Conservation (phyloP, 106 monocot genomes). For the Dioscorea zingiberensis region DNA sequence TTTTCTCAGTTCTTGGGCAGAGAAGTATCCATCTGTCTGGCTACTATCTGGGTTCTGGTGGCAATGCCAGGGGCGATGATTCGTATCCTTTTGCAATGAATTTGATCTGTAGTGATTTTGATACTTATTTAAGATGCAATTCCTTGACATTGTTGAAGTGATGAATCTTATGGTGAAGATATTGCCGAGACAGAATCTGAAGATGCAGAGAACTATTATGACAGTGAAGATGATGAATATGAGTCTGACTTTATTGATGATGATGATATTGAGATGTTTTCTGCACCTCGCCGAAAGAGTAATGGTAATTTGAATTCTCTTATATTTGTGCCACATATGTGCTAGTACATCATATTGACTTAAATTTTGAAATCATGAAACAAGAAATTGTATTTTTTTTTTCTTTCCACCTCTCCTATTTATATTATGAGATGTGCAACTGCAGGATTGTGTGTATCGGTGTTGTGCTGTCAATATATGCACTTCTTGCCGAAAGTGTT, state of each 20-base stretch:
- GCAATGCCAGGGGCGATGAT: constrained; percentile 24
- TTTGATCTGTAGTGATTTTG: too few species aligned
- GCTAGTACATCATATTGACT: not conserved
- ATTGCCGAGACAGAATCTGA: constrained; percentile 50
- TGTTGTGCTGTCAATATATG: not conserved
- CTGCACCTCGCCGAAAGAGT: constrained; percentile 50
- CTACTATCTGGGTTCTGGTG: constrained; percentile 31
- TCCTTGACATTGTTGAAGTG: constrained; percentile 44
- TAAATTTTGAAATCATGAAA: not conserved
- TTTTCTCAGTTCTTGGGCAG: constrained; percentile 72
- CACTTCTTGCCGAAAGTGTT: constrained; percentile 3
- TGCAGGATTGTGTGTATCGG: constrained; percentile 11
- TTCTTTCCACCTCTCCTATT: too few species aligned
- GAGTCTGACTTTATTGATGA: constrained; percentile 78
- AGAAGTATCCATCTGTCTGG: constrained; percentile 79
- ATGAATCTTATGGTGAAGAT: constrained; percentile 73
- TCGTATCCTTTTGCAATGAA: constrained; percentile 45
- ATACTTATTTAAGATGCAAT: not conserved
- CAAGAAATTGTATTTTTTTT: too few species aligned
- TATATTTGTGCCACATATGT: not conserved
- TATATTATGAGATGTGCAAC: not conserved
- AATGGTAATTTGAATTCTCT: constrained; percentile 29
- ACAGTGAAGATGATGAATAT: constrained; percentile 52
- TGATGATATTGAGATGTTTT: constrained; percentile 41
- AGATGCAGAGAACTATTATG: constrained; percentile 17